Conservation (phyloP, 2,329 filamentous ascomycete genomes). For the Neocucurbitaria cava region DNA sequence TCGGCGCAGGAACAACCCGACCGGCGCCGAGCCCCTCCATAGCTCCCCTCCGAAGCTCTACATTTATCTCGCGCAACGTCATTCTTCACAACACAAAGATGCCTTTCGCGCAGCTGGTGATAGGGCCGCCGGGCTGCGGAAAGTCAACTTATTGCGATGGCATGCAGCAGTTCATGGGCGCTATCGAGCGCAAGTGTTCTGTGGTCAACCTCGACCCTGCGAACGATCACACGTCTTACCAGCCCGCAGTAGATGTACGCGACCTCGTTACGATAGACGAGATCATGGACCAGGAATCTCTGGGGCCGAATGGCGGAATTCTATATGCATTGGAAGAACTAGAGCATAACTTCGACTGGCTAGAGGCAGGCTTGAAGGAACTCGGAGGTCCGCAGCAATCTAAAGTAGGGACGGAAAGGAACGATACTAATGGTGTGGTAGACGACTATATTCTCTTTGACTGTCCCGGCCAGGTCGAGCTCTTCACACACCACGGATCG, state of each 20-base stretch:
- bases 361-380: conserved; percentile 79
- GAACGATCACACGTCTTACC: conserved; percentile 90
- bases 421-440: conserved; percentile 24
- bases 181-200: conserved; percentile 92
- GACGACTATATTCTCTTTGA: conserved; percentile 96
- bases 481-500: conserved; percentile 94
- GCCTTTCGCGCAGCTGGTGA: conserved; percentile 77
- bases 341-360: conserved; percentile 92
- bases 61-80: background rate
- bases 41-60: conserved; percentile 8
- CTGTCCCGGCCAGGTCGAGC: conserved; percentile 94
- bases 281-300: conserved; percentile 87
- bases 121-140: conserved; percentile 92
- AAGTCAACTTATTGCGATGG: conserved; percentile 99
- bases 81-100: conserved; percentile 42
- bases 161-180: conserved; percentile 97
- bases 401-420: background rate
- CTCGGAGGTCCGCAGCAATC: conserved; percentile 62
- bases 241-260: conserved; percentile 88
- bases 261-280: conserved; percentile 89
- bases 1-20: conserved; percentile 7
- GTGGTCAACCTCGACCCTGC: conserved; percentile 97
- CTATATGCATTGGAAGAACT: conserved; percentile 94
- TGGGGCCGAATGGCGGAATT: conserved; percentile 92
- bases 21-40: conserved; percentile 25